Conservation (phyloP, 805 yeast genomes). For the Cephaloascus fragrans region DNA sequence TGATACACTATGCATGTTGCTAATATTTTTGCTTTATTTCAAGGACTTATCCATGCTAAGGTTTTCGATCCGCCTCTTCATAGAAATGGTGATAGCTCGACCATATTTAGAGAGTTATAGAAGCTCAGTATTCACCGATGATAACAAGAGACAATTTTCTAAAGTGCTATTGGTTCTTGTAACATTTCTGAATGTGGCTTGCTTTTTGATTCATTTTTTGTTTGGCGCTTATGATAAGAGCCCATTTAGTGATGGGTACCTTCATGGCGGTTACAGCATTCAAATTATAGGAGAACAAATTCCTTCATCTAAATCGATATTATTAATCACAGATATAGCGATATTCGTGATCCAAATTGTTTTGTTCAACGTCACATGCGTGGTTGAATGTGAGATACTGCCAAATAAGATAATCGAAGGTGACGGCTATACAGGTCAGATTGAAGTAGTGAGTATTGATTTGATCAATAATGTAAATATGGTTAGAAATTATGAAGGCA, state of each 20-base stretch:
- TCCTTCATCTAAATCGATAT: neutral
- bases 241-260: neutral
- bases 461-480: neutral
- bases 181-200: neutral
- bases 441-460: neutral
- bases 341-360: neutral
- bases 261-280: conserved; percentile 1
- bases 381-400: neutral
- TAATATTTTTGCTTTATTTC: neutral
- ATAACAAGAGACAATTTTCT: neutral
- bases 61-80: neutral
- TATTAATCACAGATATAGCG: neutral
- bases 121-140: neutral
- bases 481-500: neutral
- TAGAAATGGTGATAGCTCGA: neutral
- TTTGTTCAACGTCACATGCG: conserved; percentile 1
- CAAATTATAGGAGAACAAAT: neutral
- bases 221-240: neutral
- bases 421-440: conserved; percentile 1
- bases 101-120: neutral
- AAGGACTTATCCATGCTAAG: neutral
- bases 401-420: neutral
- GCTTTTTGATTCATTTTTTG: neutral
- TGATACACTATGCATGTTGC: neutral
- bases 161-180: neutral